phyloP scores from a whole-genome alignment of 2,329 filamentous ascomycete species.

The Sclerotinia minor region DNA sequence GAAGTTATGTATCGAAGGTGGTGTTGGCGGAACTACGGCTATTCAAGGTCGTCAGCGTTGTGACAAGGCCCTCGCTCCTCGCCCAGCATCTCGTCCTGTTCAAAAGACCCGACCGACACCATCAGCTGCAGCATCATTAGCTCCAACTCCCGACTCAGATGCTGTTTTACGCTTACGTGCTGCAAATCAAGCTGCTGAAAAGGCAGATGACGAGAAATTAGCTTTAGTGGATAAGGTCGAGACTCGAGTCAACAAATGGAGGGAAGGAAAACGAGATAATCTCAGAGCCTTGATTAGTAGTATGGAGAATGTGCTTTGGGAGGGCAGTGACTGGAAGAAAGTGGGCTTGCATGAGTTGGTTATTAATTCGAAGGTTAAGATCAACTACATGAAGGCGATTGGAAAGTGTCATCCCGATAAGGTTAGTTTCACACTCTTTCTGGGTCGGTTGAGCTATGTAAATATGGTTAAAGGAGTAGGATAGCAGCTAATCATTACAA shows the following conservation, averaged over 20 bases:
- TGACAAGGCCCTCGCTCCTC: conserved; percentile 78
- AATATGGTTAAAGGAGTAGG: background rate
- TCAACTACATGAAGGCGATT: conserved; percentile 98
- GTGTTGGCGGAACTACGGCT: conserved; percentile 81
- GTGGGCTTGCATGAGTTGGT: conserved; percentile 92
- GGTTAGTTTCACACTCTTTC: conserved; percentile 56
- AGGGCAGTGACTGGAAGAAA: conserved; percentile 93
- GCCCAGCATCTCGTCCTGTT: conserved; percentile 49
- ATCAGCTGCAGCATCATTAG: conserved; percentile 47
- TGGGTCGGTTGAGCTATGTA: background rate
- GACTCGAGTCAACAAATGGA: conserved; percentile 75
- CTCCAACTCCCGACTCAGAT: conserved; percentile 57
- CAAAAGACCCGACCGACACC: conserved; percentile 47
- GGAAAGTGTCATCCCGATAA: conserved; percentile 98
- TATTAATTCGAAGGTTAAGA: conserved; percentile 92
- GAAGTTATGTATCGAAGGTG: conserved; percentile 78
- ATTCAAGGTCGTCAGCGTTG: conserved; percentile 86
- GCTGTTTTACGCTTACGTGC: conserved; percentile 80
- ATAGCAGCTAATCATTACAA: conserved; percentile 15
- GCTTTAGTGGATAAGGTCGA: conserved; percentile 84
- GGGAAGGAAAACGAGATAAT: conserved; percentile 90
- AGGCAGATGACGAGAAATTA: conserved; percentile 89
- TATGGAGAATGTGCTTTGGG: conserved; percentile 87
- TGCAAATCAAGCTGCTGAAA: conserved; percentile 82
- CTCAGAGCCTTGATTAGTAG: conserved; percentile 83